Conservation (phyloP, 331 rosid species). For the Ulmus americana region DNA sequence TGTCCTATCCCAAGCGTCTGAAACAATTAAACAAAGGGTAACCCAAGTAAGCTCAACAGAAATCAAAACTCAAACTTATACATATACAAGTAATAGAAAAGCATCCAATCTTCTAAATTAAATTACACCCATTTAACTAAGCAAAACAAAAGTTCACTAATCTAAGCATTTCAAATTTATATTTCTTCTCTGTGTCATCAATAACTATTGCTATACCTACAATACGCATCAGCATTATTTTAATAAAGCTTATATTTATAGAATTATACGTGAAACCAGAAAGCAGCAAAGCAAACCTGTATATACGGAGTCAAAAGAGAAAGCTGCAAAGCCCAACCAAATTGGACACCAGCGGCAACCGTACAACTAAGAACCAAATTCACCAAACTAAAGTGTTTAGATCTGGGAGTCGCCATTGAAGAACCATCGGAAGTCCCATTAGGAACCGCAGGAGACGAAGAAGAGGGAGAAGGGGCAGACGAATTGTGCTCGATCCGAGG, state of each 20-base stretch:
- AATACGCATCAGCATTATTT: too few species aligned
- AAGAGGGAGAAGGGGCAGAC: constrained; percentile 26
- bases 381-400: constrained; percentile 32
- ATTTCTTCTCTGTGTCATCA: too few species aligned
- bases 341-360: constrained; percentile 95
- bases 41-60: not conserved
- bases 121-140: not conserved
- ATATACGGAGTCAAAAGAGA: constrained; percentile 87
- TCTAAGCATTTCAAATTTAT: too few species aligned
- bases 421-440: constrained; percentile 23
- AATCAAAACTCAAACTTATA: not conserved
- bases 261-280: not conserved
- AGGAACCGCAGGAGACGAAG: constrained; percentile 25
- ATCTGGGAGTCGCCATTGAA: constrained; percentile 16
- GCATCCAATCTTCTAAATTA: not conserved
- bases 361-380: constrained; percentile 77
- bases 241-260: too few species aligned
- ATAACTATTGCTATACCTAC: too few species aligned
- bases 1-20: constrained; percentile 98
- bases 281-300: constrained; percentile 47
- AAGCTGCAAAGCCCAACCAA: constrained; percentile 98
- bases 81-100: not conserved
- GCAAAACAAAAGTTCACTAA: not conserved
- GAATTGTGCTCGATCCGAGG: constrained; percentile 51
- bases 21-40: constrained; percentile 28